These are phyloP conservation scores for Aspergillus flavus DNA, from an alignment of 2,329 filamentous ascomycete genomes.

Conservation along the genomic window DNA sequence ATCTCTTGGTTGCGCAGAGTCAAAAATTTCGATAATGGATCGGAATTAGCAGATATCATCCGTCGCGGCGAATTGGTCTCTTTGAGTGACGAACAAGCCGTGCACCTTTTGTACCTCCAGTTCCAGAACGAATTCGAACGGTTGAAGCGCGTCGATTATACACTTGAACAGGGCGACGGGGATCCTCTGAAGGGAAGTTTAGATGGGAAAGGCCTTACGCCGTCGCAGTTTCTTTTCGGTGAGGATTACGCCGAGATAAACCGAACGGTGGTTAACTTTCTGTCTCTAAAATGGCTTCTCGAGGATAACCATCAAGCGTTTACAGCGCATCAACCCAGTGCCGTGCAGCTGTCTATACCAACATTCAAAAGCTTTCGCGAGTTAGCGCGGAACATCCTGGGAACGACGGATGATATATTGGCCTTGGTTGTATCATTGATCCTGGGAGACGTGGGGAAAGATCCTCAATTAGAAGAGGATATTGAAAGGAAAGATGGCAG, in stretches of 20 bases:
- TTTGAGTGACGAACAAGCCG: neutral
- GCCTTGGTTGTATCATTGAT: constrained; percentile 38
- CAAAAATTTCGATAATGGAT: neutral
- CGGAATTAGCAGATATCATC: neutral
- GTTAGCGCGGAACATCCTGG: constrained; percentile 9
- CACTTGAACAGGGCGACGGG: neutral
- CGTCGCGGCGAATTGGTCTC: neutral
- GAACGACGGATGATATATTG: constrained; percentile 25
- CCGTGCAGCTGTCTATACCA: constrained; percentile 25
- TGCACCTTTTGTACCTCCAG: neutral
- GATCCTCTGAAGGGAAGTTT: neutral
- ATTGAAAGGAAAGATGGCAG: neutral
- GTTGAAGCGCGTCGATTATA: neutral
- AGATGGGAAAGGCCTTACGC: constrained; percentile 1
- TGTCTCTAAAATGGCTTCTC: constrained; percentile 42
- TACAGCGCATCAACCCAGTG: constrained; percentile 28
- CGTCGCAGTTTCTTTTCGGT: constrained; percentile 11
- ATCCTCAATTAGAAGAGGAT: constrained; percentile 17
- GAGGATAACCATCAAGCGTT: constrained; percentile 39
- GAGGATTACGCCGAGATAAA: constrained; percentile 42
- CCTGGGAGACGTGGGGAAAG: constrained; percentile 46
- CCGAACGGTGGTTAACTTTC: constrained; percentile 41
- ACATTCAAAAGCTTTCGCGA: constrained; percentile 34
- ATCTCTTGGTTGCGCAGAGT: neutral
- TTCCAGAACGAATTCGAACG: neutral